Conservation (phyloP, 2,329 filamentous ascomycete species). For the Westerdykella sp. region DNA sequence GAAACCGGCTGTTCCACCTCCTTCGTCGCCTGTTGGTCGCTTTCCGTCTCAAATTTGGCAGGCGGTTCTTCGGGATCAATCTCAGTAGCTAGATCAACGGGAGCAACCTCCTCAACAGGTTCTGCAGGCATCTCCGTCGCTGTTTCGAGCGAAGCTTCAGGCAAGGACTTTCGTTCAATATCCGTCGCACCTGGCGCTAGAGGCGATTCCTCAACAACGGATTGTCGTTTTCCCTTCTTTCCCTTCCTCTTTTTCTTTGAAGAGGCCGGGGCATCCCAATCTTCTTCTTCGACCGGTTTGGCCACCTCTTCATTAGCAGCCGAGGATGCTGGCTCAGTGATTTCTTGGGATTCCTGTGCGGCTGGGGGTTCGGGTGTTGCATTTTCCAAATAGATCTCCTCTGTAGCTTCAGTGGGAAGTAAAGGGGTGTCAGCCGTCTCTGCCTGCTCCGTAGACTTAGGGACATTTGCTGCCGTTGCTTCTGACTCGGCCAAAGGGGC, state of each 20-base stretch:
- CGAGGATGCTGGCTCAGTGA: background rate
- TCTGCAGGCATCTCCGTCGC: too few relatives aligned
- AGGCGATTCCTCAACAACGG: constrained; percentile 9
- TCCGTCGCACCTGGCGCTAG: too few relatives aligned
- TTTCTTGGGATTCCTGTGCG: background rate
- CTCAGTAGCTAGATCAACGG: too few relatives aligned
- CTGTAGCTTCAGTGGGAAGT: background rate
- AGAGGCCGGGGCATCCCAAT: constrained; percentile 4
- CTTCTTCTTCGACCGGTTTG: background rate
- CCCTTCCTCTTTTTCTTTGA: constrained; percentile 22
- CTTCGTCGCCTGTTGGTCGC: too few relatives aligned
- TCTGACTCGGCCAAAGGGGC: background rate
- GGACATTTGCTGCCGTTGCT: too few relatives aligned
- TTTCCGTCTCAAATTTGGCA: too few relatives aligned
- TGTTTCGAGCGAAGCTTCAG: too few relatives aligned
- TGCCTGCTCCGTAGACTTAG: too few relatives aligned
- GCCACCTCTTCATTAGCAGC: background rate
- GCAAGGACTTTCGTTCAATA: too few relatives aligned
- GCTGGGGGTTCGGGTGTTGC: background rate
- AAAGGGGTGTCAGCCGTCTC: background rate
- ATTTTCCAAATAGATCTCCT: background rate
- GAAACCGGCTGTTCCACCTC: too few relatives aligned
- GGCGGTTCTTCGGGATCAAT: too few relatives aligned
- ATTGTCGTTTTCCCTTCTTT: constrained; percentile 19
- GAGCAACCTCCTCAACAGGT: too few relatives aligned